Base-by-base conservation (phyloP, 2,329 filamentous ascomycete species). In the Fusarium piperis region DNA sequence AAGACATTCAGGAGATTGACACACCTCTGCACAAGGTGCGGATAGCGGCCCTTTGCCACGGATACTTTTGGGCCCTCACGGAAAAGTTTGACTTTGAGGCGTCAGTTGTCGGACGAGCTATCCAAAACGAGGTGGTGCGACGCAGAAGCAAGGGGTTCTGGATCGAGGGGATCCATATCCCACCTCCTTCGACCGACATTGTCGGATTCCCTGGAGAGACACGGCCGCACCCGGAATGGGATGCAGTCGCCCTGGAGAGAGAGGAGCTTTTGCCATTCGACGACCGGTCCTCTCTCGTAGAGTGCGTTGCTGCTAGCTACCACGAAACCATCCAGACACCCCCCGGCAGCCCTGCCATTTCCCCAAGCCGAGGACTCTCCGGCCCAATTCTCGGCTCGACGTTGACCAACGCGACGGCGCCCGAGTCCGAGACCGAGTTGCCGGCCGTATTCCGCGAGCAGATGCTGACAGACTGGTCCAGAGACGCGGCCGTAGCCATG, bases 31-130 rank as follows among this genome's bases (percentile, higher is more conserved):
- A 91, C 32, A 96, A 95, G 78, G 89, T 97, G 39, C 92, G 93
- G 46, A 85, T 97, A 46, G 94, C 93, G 32, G 94, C 93, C 77
- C 84, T 98, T 63, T 93, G 95, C 57, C 93, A 97, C 77, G 95
- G 94, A 10, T 98, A 98, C 80, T 90, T 98, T 65, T 95, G 93
- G 92, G 88, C 90, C 1, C 79, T 98, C 67, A 90, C 89, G 6
- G 91, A 95, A 65, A 91, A 89, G 62, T 95, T 97, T 69, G 89
- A 93, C 51, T 91, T 97, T 68, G 92, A 95, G 60, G 85, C 86
- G 8, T 91, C 92, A 0, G 84, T 86, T 0, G 86, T 93, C 18
- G 94, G 94, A 9, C 87, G 87, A 59, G 90, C 90, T 9, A 90
- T 98, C 35, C 88, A 92, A 61, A 90, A 89, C 64, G 95, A 97